Evolutionary conservation across 495 filamentous ascomycete species (phyloP).

Genomic region (Aspergillus ellipticus): DNA sequence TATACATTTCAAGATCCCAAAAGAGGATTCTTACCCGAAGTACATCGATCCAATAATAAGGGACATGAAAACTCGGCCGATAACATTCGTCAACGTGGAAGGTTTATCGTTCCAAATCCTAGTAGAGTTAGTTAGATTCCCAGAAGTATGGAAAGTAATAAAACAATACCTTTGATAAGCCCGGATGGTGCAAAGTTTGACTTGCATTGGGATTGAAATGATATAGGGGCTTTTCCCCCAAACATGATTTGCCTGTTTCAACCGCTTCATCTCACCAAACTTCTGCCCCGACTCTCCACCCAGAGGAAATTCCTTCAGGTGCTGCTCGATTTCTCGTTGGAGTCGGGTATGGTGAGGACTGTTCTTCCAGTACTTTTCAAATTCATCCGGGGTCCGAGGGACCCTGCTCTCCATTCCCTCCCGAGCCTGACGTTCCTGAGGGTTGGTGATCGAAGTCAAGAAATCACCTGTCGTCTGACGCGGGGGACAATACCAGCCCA

Average conservation of each 20-base stretch:
- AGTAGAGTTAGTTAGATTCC: constrained; percentile 28
- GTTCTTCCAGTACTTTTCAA: constrained; percentile 58
- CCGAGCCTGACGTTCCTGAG: constrained; percentile 57
- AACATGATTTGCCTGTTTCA: constrained; percentile 40
- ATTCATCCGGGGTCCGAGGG: constrained; percentile 68
- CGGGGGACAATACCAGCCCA: constrained; percentile 58
- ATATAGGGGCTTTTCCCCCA: constrained; percentile 44
- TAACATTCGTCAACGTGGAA: constrained; percentile 67
- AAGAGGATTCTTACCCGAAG: constrained; percentile 54
- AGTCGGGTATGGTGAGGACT: constrained; percentile 48
- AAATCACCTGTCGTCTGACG: constrained; percentile 67
- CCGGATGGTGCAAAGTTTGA: constrained; percentile 46
- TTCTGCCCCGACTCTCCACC: constrained; percentile 30
- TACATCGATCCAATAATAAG: constrained; percentile 86
- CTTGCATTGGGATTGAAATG: constrained; percentile 44
- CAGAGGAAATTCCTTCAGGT: constrained; percentile 37
- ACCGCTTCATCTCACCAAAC: constrained; percentile 31
- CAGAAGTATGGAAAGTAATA: constrained; percentile 5
- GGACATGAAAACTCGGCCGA: constrained; percentile 76
- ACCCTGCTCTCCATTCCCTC: constrained; percentile 59
- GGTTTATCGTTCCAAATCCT: constrained; percentile 70
- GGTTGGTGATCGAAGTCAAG: constrained; percentile 67
- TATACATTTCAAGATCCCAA: constrained; percentile 35
- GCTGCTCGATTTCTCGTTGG: constrained; percentile 46
- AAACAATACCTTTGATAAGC: constrained; percentile 44